Conservation (phyloP, 2,329 filamentous ascomycete species). For the Fusarium anguioides region DNA sequence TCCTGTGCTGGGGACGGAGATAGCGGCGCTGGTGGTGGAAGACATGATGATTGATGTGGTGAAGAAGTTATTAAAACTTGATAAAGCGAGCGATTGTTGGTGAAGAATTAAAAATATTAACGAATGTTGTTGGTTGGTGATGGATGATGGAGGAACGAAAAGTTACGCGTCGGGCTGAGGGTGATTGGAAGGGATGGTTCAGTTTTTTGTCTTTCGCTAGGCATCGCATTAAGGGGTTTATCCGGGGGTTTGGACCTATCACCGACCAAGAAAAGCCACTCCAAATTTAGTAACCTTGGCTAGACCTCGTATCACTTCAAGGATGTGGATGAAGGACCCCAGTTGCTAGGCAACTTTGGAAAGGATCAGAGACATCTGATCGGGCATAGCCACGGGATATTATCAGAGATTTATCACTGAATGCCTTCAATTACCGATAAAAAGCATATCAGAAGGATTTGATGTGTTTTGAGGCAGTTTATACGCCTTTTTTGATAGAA, state of each 20-base stretch:
- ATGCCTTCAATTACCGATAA: not conserved
- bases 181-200: not conserved
- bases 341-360: constrained; percentile 33
- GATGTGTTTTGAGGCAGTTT: too few relatives aligned
- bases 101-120: constrained; percentile 13
- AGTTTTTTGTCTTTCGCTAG: constrained; percentile 29
- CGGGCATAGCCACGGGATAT: not conserved
- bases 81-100: constrained; percentile 1
- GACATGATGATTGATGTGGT: constrained; percentile 31
- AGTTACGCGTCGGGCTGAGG: not conserved
- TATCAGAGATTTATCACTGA: not conserved
- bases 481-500: not conserved
- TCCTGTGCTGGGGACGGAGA: constrained; percentile 18
- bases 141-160: constrained; percentile 4
- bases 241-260: constrained; percentile 27
- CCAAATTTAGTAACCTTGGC: constrained; percentile 29
- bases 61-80: not conserved
- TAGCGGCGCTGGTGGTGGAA: constrained; percentile 28
- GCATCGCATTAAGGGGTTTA: constrained; percentile 33
- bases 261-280: not conserved
- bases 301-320: constrained; percentile 29
- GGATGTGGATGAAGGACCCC: constrained; percentile 13
- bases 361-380: constrained; percentile 1
- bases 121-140: constrained; percentile 16
- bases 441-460: too few relatives aligned